These are phyloP conservation scores for Fremontodendron californicum DNA, from an alignment of 345 rosid species.

Conservation along the genomic window DNA sequence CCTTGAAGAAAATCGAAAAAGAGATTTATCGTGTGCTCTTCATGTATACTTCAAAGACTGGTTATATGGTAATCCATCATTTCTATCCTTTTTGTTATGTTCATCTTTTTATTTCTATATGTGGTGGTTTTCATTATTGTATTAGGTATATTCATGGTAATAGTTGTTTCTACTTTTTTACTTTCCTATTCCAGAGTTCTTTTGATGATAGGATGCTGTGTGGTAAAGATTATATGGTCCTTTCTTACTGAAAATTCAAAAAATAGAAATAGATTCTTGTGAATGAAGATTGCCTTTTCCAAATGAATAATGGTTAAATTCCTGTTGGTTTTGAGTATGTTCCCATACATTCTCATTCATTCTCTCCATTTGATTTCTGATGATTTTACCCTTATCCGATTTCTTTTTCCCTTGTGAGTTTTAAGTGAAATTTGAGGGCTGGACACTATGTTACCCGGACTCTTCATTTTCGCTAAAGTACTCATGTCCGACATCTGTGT, in stretches of 20 bases:
- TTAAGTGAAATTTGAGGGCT: background rate
- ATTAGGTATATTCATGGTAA: background rate
- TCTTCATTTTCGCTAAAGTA: no score
- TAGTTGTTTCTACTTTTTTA: background rate
- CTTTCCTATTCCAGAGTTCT: background rate
- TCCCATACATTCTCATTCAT: background rate
- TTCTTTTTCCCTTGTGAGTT: background rate
- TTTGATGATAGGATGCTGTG: background rate
- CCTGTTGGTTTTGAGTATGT: background rate
- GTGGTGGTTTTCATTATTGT: background rate
- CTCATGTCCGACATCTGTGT: no score
- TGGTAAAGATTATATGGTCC: background rate
- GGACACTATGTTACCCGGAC: no score
- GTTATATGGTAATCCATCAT: constrained; percentile 67
- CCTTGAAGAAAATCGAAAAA: constrained; percentile 81
- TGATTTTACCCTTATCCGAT: background rate
- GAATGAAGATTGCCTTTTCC: background rate
- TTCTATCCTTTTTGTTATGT: background rate
- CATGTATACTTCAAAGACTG: constrained; percentile 95
- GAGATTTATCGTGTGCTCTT: constrained; percentile 80
- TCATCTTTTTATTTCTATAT: background rate
- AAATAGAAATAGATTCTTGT: background rate
- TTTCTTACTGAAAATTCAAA: background rate
- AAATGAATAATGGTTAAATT: background rate
- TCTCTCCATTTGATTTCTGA: background rate